Evolutionary conservation across 1,139 yeast species (phyloP), one percentile per base, ranked within the genome.

Genomic region (Debaryomyces nepalensis): DNA sequence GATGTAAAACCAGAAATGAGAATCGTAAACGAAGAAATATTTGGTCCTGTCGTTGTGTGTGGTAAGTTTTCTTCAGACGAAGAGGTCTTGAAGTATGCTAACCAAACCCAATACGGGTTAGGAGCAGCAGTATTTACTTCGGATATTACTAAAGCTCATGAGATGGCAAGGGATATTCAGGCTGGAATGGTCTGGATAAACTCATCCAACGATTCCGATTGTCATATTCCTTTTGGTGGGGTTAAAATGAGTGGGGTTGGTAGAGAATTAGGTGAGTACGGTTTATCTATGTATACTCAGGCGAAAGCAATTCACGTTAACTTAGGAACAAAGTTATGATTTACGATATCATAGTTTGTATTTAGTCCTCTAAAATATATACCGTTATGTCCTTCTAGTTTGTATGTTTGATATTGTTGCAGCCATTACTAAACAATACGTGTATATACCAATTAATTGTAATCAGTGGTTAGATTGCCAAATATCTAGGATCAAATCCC

Each of bases 241-340:
- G 77, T 72, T 33, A 89, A 89, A 71, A 75, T 81, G 82, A 79
- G 88, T 56, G 97, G 97, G 53, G 76, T 87, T 50, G 96, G 96
- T 44, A 80, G 95, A 62, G 97, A 89, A 68, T 75, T 89, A 53
- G 96, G 96, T 45, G 85, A 84, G 59, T 82, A 84, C 57, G 97
- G 96, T 47, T 73, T 89, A 45, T 73, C 77, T 44, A 77, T 81
- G 51, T 89, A 88, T 68, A 82, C 95, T 26, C 88, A 85, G 60
- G 81, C 84, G 45, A 89, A 89, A 71, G 85, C 95, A 16, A 79
- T 87, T 41, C 91, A 84, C 54, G 79, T 87, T 45, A 85, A 84
- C 63, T 60, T 77, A 52, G 81, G 82, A 10, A 57, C 48, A 37
- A 48, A 39, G 33, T 57, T 61, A 43, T 61, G 57, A 42, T 20